Base-by-base conservation (phyloP, 768 basidiomycete species). In the Mycena albidolilacea region DNA sequence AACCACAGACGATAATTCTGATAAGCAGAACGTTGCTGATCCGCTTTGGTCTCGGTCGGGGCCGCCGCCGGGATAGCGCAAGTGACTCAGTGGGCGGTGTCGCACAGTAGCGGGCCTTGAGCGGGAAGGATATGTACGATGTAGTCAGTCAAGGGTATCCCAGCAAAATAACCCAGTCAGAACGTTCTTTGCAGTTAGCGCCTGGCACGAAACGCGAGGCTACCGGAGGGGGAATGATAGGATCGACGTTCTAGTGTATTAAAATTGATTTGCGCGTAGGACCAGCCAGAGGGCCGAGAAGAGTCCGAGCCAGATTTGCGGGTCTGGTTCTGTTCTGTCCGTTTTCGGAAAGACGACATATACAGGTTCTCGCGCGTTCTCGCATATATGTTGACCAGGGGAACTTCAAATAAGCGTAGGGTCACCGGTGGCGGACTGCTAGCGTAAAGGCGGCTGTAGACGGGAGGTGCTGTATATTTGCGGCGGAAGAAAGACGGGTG, bases 181-280 rank as follows among this genome's bases (percentile, higher is more conserved):
- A 50, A 50, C n/a, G 48, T 50, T 43, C 48, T 7, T 17, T 57
- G 21, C 17, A 60, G 19, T 41, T 41, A 9, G 46, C 68, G 64
- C 74, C 74, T 75, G 74, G 15, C 70, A 62, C 57, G 46, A 72
- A 67, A 67, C 71, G 71, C 68, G 70, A 75, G 74, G 74, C 70
- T 55, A 37, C 57, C 60, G n/a, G 55, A 52, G 67, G 43, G 63
- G 38, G 21, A 55, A 17, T 72, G 71, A 76, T 72, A 61, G 60
- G 74, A 75, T 75, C 70, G 64, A 37, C 69, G 60, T 58, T 41
- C 38, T 38, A 52, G 43, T 38, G 9, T 59, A 75, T 72, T 68
- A 68, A 44, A 64, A 46, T 46, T 67, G 73, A 70, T 63, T 70
- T 74, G 68, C 59, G 55, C 30, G 48, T 15, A 50, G 48, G n/a